phyloP scores from a whole-genome alignment of 441 rosid species.

The Populus hybrid region DNA sequence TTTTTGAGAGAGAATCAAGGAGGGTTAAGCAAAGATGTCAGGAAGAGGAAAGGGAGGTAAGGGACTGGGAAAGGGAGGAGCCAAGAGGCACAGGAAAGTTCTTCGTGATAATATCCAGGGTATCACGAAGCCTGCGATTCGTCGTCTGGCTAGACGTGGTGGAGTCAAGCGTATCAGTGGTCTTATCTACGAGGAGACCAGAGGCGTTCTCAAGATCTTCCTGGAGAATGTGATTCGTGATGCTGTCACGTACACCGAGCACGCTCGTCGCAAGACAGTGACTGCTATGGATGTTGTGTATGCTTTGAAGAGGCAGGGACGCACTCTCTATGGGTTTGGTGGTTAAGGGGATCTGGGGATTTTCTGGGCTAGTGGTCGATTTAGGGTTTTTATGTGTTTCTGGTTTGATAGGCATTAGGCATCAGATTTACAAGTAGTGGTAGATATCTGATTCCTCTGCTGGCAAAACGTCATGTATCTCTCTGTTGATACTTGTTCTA shows the following conservation, averaged over 20 bases:
- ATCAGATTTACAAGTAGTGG: no score
- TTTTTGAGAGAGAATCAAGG: no score
- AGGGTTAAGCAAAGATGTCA: not conserved
- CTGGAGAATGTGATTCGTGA: conserved; percentile 10
- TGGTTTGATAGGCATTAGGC: no score
- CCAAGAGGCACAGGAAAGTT: conserved; percentile 6
- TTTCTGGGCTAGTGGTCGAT: no score
- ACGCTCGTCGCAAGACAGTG: not conserved
- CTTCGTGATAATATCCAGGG: conserved; percentile 11
- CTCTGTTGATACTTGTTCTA: no score
- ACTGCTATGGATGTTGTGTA: no score
- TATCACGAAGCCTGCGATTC: conserved; percentile 10
- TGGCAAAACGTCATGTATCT: no score
- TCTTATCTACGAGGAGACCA: conserved; percentile 12
- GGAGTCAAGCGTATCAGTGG: conserved; percentile 13
- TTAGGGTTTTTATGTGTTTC: no score
- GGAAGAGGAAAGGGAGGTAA: conserved; percentile 10
- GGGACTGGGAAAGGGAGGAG: conserved; percentile 13
- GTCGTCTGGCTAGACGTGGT: conserved; percentile 11
- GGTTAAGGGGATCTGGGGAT: no score
- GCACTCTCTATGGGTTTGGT: no score
- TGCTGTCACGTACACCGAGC: conserved; percentile 10
- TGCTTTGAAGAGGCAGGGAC: no score
- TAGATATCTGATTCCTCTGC: no score
- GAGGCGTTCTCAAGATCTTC: conserved; percentile 10